Conservation (phyloP, 495 filamentous ascomycete genomes). For the Elaphomyces granulatus region DNA sequence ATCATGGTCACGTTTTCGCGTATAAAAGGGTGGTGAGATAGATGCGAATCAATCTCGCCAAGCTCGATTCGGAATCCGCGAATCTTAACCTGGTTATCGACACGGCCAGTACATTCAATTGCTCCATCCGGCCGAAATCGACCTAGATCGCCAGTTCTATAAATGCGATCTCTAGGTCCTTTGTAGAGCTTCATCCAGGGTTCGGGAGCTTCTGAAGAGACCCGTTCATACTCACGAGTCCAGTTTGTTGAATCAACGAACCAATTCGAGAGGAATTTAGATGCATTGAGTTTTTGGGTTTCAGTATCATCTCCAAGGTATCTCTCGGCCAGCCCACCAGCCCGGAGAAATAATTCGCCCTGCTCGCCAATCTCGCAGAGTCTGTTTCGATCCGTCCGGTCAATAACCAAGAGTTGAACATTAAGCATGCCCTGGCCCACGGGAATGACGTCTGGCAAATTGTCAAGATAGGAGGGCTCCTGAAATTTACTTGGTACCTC, state of each 20-base stretch:
- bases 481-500: conserved; percentile 58
- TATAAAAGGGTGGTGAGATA: conserved; percentile 64
- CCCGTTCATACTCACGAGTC: conserved; percentile 41
- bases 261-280: conserved; percentile 84
- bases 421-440: conserved; percentile 84
- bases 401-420: conserved; percentile 83
- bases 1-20: conserved; percentile 82
- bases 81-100: conserved; percentile 89
- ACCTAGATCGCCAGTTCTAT: conserved; percentile 72
- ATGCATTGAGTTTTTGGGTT: conserved; percentile 45
- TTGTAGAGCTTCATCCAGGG: conserved; percentile 70
- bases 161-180: conserved; percentile 76
- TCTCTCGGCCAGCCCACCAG: conserved; percentile 78
- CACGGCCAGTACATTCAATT: conserved; percentile 62
- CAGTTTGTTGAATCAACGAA: conserved; percentile 66
- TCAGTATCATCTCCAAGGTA: conserved; percentile 67
- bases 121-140: conserved; percentile 59
- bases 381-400: conserved; percentile 55
- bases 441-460: conserved; percentile 66
- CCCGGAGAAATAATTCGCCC: conserved; percentile 81
- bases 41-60: conserved; percentile 79
- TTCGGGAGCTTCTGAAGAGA: conserved; percentile 19
- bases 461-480: conserved; percentile 54
- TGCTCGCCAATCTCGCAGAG: conserved; percentile 70
- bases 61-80: conserved; percentile 92